These are phyloP conservation scores for Phialophora expanda DNA, from an alignment of 2,329 filamentous ascomycete species.

Conservation along the genomic window DNA sequence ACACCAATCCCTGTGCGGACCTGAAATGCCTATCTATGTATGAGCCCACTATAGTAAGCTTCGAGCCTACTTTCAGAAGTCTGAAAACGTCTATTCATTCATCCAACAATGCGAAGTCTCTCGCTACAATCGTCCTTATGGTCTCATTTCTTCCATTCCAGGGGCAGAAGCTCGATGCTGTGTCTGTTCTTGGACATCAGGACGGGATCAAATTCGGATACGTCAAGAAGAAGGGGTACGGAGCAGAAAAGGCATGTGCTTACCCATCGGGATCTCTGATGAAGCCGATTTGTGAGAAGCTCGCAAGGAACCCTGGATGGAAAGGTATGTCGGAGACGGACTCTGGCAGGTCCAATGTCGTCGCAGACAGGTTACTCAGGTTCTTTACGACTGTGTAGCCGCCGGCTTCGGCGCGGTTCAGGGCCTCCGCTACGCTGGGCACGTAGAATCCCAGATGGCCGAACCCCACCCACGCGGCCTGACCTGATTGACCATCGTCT, in stretches of 20 bases:
- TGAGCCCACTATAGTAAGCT: too few relatives aligned
- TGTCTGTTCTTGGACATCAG: not conserved
- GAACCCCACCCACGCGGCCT: not conserved
- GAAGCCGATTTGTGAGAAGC: not conserved
- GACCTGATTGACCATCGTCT: not conserved
- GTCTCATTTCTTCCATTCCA: slow-evolving; percentile 11
- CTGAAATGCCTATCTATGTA: too few relatives aligned
- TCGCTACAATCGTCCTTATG: not conserved
- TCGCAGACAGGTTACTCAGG: not conserved
- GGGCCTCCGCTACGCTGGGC: not conserved
- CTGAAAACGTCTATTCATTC: not conserved
- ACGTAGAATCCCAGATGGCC: slow-evolving; percentile 1
- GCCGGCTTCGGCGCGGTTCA: not conserved
- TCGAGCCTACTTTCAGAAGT: too few relatives aligned
- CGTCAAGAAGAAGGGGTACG: not conserved
- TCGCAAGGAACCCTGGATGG: not conserved
- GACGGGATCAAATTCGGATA: not conserved
- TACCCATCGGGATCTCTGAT: not conserved
- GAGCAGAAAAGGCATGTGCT: not conserved
- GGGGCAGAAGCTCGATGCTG: slow-evolving; percentile 14
- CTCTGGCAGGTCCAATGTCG: not conserved
- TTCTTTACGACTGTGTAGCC: not conserved
- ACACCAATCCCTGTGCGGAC: too few relatives aligned
- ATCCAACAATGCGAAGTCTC: not conserved
- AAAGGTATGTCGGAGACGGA: not conserved